These are phyloP conservation scores for Copromyces sp. DNA, from an alignment of 495 filamentous ascomycete species.

Conservation along the genomic window DNA sequence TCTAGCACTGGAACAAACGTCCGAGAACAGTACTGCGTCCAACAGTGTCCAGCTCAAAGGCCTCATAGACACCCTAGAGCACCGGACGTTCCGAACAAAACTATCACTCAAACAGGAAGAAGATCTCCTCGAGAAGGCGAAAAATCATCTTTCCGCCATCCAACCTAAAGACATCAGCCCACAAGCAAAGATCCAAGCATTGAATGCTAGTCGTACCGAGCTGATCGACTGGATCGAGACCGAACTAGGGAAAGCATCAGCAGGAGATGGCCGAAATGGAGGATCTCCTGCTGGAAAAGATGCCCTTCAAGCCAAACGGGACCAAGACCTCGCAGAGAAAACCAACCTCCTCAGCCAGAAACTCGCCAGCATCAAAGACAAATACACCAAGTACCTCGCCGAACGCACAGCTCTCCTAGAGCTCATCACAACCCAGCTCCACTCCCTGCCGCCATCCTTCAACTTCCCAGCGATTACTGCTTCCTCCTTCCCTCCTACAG, in stretches of 20 bases:
- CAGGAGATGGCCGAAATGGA: constrained; percentile 24
- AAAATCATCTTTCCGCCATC: constrained; percentile 23
- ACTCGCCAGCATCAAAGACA: constrained; percentile 35
- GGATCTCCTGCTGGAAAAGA: constrained; percentile 26
- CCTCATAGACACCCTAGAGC: constrained; percentile 52
- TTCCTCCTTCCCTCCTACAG: constrained; percentile 1
- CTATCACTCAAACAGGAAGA: constrained; percentile 52
- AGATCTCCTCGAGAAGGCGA: constrained; percentile 47
- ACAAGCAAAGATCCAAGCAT: constrained; percentile 36
- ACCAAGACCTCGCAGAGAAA: constrained; percentile 4
- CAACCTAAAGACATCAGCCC: constrained; percentile 21
- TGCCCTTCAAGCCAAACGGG: constrained; percentile 21
- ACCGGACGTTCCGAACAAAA: constrained; percentile 53
- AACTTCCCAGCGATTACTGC: neutral
- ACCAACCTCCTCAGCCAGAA: constrained; percentile 38
- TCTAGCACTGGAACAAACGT: constrained; percentile 23
- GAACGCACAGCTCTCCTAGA: constrained; percentile 35
- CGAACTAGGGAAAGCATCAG: constrained; percentile 46
- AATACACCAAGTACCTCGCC: constrained; percentile 37
- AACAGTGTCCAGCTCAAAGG: constrained; percentile 31
- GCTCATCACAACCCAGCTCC: constrained; percentile 15
- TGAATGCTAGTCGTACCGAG: constrained; percentile 47
- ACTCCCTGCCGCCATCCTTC: neutral
- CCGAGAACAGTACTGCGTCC: neutral
- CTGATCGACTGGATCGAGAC: constrained; percentile 65